Percentiles rank a stretch among this genome's conserved stretches.
phyloP scores from a whole-genome alignment of 2,329 filamentous ascomycete genomes.

The Podosphaera fusca region DNA sequence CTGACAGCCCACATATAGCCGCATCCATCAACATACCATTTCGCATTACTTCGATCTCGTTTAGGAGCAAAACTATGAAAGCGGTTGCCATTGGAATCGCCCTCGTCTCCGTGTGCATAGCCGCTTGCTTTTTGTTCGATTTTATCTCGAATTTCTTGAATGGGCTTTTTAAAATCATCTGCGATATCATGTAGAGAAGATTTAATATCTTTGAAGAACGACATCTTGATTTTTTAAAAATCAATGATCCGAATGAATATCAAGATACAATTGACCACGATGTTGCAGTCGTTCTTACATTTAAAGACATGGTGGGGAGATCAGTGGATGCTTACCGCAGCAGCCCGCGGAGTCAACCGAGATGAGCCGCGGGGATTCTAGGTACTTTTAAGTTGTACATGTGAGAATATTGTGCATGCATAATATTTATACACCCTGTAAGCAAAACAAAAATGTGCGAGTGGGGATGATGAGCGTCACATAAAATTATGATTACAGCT shows the following conservation, averaged over 20 bases:
- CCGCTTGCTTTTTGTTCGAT: conserved; percentile 22
- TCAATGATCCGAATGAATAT: background rate
- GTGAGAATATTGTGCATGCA: too few relatives aligned
- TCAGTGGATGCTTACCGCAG: too few relatives aligned
- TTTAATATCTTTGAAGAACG: conserved; percentile 7
- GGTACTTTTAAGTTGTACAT: too few relatives aligned
- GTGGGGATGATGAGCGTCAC: too few relatives aligned
- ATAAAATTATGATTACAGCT: too few relatives aligned
- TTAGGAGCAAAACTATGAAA: conserved; percentile 50
- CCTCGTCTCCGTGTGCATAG: conserved; percentile 22
- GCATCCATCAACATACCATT: conserved; percentile 76
- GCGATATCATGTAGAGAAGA: conserved; percentile 6
- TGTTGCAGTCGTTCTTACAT: too few relatives aligned
- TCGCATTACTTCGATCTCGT: conserved; percentile 46
- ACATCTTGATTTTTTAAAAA: conserved; percentile 4
- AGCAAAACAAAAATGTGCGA: too few relatives aligned
- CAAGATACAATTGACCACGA: background rate
- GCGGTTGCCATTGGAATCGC: conserved; percentile 25
- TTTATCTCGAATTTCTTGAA: conserved; percentile 6
- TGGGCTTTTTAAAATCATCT: conserved; percentile 6
- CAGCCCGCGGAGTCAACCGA: too few relatives aligned
- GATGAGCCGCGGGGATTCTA: too few relatives aligned
- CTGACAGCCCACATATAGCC: conserved; percentile 73
- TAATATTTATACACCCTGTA: too few relatives aligned
- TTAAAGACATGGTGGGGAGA: too few relatives aligned